Percentiles rank a stretch among this genome's conserved stretches.
phyloP scores from a whole-genome alignment of 164 flowering plant genomes.

The Vitis amurensis region DNA sequence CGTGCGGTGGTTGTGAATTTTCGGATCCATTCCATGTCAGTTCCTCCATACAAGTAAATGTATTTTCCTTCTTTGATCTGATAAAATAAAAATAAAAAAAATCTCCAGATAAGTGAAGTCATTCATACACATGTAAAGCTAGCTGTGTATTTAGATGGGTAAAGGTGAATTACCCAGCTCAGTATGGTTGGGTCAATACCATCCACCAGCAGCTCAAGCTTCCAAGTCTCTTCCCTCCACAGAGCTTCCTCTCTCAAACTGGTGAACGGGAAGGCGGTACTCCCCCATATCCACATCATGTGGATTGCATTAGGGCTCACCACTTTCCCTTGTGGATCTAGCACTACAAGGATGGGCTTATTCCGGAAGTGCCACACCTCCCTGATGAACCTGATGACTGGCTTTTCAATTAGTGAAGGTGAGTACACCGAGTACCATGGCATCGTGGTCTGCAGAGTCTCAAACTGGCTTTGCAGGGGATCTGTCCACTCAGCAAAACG shows the following conservation, averaged over 20 bases:
- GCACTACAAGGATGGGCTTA: conserved; percentile 49
- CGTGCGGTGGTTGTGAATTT: conserved; percentile 29
- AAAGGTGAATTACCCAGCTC: conserved; percentile 40
- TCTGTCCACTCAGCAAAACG: conserved; percentile 17
- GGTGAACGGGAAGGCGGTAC: conserved; percentile 49
- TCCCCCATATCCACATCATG: conserved; percentile 68
- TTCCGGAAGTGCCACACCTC: conserved; percentile 48
- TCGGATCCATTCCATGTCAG: conserved; percentile 46
- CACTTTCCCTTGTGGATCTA: conserved; percentile 48
- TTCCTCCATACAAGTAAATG: conserved; percentile 53
- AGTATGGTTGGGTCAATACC: conserved; percentile 41
- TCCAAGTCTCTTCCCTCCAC: conserved; percentile 48
- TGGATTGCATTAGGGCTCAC: conserved; percentile 45
- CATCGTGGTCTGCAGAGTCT: conserved; percentile 33
- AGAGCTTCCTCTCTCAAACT: conserved; percentile 37
- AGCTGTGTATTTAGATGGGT: conserved; percentile 23
- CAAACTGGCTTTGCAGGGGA: conserved; percentile 20
- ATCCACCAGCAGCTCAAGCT: conserved; percentile 44
- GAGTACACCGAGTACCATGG: conserved; percentile 51
- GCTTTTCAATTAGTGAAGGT: conserved; percentile 31
- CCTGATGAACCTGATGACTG: conserved; percentile 35
- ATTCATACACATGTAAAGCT: too few relatives aligned
- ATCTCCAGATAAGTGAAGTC: background rate
- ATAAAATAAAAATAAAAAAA: too few relatives aligned
- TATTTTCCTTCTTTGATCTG: conserved; percentile 41